Base-by-base conservation (phyloP, 345 rosid genomes). In the Pugionium dolabratum region DNA sequence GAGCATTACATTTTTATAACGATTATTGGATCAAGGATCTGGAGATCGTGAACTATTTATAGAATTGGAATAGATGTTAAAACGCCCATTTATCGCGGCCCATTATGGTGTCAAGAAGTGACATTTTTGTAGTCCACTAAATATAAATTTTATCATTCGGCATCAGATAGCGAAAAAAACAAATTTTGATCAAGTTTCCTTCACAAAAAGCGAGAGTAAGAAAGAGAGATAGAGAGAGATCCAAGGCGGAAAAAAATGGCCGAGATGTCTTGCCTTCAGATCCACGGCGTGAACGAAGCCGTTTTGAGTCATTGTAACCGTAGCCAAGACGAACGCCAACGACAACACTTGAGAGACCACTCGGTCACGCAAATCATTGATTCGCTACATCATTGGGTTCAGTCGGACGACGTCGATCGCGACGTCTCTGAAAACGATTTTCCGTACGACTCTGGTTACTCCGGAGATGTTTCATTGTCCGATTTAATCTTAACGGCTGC, bases 241-340 rank as follows among this genome's bases (percentile, higher is more conserved):
- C 30, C 10, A 51, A 41, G 40, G 35, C 54, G 50, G 67, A 7
- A 40, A 43, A n/a, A 11, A 35, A 83, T 79, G 85, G 80, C 80
- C 31, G 78, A 78, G 43, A 56, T 77, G 67, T 77, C 85, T 50
- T 75, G 45, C 81, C 74, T 80, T 67, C 80, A 64, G 65, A 76
- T 74, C 72, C 70, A 41, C 79, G 75, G 59, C 31, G 58, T 47
- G 29, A 67, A 66, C 78, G 79, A 74, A 59, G 62, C 54, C 60
- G 68, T 66, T 64, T 59, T 46, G n/a, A 45, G 18, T 28, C 32
- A 43, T 44, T 59, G 4, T 34, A 60, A 61, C 71, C 80, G 33
- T 52, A 73, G 49, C 39, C 75, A 54, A 75, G 74, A 37, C 56
- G 70, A 42, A 34, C 67, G 42, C 5, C 67, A 67, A 29, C 67